Conservation (phyloP, 2,329 filamentous ascomycete genomes). For the Arthrobotrys sinensis region DNA sequence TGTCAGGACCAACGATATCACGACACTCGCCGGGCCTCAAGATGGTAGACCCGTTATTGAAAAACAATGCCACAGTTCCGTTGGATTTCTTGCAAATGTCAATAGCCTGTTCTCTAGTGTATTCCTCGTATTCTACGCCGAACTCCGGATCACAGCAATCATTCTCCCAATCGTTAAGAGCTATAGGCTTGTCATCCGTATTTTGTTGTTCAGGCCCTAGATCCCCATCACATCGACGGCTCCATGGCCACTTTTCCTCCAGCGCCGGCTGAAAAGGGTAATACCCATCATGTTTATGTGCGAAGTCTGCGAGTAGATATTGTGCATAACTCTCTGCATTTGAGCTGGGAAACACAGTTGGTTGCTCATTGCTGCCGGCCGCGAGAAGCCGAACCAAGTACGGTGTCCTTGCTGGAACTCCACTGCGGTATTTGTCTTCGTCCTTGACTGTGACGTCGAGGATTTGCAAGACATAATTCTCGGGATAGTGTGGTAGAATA, state of each 20-base stretch:
- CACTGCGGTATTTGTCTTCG: background rate
- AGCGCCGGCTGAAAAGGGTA: constrained; percentile 13
- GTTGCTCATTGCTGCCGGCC: background rate
- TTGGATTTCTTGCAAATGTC: background rate
- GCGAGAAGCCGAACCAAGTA: background rate
- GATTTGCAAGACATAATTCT: background rate
- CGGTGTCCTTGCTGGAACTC: background rate
- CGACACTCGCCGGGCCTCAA: background rate
- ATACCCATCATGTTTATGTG: background rate
- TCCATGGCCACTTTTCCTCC: constrained; percentile 5
- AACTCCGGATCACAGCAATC: too few species aligned
- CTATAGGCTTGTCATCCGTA: background rate
- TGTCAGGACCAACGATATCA: background rate
- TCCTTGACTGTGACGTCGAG: background rate
- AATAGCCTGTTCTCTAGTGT: background rate
- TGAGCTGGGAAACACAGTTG: background rate
- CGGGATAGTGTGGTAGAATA: background rate
- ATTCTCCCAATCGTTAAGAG: too few species aligned
- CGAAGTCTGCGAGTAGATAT: constrained; percentile 15
- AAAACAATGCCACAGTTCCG: background rate
- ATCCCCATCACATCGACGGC: background rate
- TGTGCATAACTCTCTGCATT: constrained; percentile 22
- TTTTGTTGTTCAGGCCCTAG: background rate
- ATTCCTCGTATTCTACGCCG: background rate
- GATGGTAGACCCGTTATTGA: background rate